A percentile compares a stretch with the other conserved stretches of the same genome.
phyloP scores from a whole-genome alignment of 202 grass and related monocot genomes.

The Miscanthus sacchariflorus region DNA sequence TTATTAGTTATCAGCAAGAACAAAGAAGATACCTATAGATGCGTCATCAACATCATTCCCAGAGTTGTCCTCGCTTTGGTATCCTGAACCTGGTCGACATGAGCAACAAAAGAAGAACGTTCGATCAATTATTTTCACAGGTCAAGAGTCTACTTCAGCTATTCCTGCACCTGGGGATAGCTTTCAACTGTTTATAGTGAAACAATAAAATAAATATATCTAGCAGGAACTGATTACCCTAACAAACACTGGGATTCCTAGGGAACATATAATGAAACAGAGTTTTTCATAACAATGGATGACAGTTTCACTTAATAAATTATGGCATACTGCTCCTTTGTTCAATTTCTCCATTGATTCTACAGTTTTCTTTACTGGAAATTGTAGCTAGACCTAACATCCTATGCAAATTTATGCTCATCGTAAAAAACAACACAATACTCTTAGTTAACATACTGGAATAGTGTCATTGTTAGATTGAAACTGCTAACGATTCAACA shows the following conservation, averaged over 20 bases:
- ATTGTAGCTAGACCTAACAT: conserved; percentile 1
- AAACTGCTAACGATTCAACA: neutral
- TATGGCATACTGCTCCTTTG: neutral
- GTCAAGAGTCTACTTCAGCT: neutral
- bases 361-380: neutral
- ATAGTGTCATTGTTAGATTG: neutral
- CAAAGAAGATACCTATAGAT: conserved; percentile 66
- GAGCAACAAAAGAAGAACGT: neutral
- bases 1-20: conserved; percentile 3
- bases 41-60: conserved; percentile 67
- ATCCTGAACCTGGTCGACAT: conserved; percentile 69
- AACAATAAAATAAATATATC: conserved; percentile 10
- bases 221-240: neutral
- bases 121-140: neutral
- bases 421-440: neutral
- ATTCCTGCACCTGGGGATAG: neutral
- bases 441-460: neutral
- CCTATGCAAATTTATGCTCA: neutral
- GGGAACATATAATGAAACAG: neutral
- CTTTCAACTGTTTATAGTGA: neutral
- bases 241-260: neutral
- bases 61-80: conserved; percentile 88
- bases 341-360: neutral
- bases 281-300: neutral
- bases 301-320: neutral